phyloP scores from a whole-genome alignment of 1,139 yeast species.

The Yamadazyma friedrichii region DNA sequence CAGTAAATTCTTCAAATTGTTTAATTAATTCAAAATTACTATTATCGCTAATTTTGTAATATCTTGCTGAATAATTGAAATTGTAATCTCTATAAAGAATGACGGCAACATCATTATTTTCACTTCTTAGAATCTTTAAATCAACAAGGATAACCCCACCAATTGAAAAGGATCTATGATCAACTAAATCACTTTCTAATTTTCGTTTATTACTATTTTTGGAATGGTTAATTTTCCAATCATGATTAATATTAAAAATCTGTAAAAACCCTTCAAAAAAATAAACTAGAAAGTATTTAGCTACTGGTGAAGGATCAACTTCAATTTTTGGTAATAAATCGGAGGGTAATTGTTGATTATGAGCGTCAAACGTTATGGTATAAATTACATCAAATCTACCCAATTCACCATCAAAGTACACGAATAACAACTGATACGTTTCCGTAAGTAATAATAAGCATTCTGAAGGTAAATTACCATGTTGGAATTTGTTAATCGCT shows the following conservation, averaged over 20 bases:
- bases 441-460: conserved; percentile 19
- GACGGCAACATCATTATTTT: conserved; percentile 20
- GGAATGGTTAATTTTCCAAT: conserved; percentile 8
- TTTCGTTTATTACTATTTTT: conserved; percentile 13
- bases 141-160: conserved; percentile 32
- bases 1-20: conserved; percentile 37
- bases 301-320: conserved; percentile 14
- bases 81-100: conserved; percentile 37
- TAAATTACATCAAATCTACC: conserved; percentile 11
- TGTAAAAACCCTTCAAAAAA: conserved; percentile 32
- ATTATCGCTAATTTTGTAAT: conserved; percentile 18
- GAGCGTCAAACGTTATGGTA: conserved; percentile 19
- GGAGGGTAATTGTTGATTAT: conserved; percentile 28
- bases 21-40: conserved; percentile 15
- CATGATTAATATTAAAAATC: conserved; percentile 17
- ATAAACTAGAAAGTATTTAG: conserved; percentile 24
- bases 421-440: conserved; percentile 12
- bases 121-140: conserved; percentile 14
- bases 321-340: conserved; percentile 25
- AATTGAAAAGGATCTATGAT: conserved; percentile 18
- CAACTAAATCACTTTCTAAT: conserved; percentile 12
- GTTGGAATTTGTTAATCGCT: conserved; percentile 17
- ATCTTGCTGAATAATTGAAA: conserved; percentile 31
- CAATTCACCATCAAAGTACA: conserved; percentile 12
- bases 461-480: conserved; percentile 12